phyloP scores from a whole-genome alignment of 352 stramenopile genomes.

The Poterioochromonas sp. region DNA sequence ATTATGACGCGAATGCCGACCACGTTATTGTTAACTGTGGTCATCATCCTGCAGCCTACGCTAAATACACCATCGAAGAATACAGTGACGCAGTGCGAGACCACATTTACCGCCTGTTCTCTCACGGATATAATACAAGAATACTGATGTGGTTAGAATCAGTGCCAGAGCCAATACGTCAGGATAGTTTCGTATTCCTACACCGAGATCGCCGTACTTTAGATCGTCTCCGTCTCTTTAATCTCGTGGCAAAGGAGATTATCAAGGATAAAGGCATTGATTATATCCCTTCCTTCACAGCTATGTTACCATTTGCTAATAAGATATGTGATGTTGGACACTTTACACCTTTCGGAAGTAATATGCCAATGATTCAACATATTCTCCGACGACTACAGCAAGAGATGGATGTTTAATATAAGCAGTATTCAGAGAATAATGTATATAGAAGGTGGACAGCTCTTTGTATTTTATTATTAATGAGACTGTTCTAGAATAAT shows the following conservation, averaged over 20 bases:
- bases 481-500: no score
- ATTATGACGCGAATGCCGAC: no score
- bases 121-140: not conserved
- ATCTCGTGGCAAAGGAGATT: not conserved
- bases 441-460: no score
- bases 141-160: not conserved
- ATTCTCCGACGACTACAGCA: no score
- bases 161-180: not conserved
- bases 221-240: not conserved
- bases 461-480: no score
- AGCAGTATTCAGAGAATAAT: no score
- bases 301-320: not conserved
- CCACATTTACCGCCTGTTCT: not conserved
- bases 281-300: not conserved
- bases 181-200: not conserved
- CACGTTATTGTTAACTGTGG: not conserved
- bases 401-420: no score
- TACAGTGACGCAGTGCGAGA: not conserved
- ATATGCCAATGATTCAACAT: no score
- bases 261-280: not conserved
- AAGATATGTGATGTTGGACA: not conserved
- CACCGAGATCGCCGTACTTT: not conserved
- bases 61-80: not conserved
- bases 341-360: no score
- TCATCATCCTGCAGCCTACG: not conserved